Evolutionary conservation across 2,329 filamentous ascomycete genomes (phyloP).

Genomic region (Penicillium sp.): DNA sequence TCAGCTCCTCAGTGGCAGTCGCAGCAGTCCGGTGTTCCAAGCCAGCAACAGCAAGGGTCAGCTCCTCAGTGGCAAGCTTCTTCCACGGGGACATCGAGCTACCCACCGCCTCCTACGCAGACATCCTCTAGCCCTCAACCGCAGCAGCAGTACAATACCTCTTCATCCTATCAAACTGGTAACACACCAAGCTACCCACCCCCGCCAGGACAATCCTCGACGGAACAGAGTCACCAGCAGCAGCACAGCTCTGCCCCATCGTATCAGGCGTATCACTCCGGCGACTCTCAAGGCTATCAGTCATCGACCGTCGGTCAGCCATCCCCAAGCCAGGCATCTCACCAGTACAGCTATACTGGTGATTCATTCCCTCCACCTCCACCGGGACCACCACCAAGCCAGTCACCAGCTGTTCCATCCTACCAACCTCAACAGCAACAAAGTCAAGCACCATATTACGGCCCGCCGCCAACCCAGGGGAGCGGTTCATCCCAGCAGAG

Average conservation of each 20-base stretch:
- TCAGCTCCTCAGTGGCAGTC: constrained; percentile 14
- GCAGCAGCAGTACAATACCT: constrained; percentile 5
- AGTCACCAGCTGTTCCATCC: constrained; percentile 18
- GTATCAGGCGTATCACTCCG: constrained; percentile 9
- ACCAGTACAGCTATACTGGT: constrained; percentile 34
- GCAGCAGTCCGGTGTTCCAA: constrained; percentile 14
- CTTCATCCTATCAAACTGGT: constrained; percentile 4
- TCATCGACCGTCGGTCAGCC: constrained; percentile 5
- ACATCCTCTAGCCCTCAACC: constrained; percentile 13
- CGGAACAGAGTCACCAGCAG: constrained; percentile 13
- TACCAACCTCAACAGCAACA: constrained; percentile 22
- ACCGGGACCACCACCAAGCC: constrained; percentile 35
- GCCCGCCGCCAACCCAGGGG: constrained; percentile 9
- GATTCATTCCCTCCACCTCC: constrained; percentile 45
- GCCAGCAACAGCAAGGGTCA: not conserved
- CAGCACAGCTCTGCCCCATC: constrained; percentile 5
- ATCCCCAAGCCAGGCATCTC: constrained; percentile 7
- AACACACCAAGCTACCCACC: constrained; percentile 5
- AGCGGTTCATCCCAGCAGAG: constrained; percentile 11
- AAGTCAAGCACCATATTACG: constrained; percentile 11
- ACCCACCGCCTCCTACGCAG: constrained; percentile 13
- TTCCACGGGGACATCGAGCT: not conserved
- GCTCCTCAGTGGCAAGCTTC: not conserved
- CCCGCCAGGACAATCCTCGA: constrained; percentile 5
- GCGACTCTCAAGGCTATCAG: constrained; percentile 5